Conservation (phyloP, 2,329 filamentous ascomycete species). For the Neophaeococcomyces aloes region DNA sequence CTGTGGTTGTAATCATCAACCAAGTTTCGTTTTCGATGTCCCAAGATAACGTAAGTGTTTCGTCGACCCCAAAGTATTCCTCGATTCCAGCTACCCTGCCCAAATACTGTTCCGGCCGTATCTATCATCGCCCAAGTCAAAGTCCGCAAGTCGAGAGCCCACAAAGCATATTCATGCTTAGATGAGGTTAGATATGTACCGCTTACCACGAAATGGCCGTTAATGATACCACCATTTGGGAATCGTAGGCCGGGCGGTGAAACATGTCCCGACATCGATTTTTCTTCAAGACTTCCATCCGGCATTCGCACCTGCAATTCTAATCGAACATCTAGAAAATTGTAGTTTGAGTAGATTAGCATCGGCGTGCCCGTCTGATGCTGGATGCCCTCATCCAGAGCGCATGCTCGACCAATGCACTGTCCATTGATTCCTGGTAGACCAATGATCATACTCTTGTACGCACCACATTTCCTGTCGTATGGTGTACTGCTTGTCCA, state of each 20-base stretch:
- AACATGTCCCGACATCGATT: constrained; percentile 74
- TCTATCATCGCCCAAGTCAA: constrained; percentile 94
- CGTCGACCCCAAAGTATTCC: constrained; percentile 86
- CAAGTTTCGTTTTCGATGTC: constrained; percentile 82
- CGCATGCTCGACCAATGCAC: constrained; percentile 17
- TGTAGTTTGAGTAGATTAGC: constrained; percentile 98
- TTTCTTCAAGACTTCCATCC: constrained; percentile 75
- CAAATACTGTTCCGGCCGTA: constrained; percentile 86
- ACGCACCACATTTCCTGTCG: constrained; percentile 89
- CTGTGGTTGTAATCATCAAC: constrained; percentile 98
- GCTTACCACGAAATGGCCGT: constrained; percentile 93
- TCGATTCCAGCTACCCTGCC: constrained; percentile 94
- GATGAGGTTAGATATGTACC: constrained; percentile 95
- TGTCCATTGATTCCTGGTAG: constrained; percentile 39
- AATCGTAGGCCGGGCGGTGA: constrained; percentile 89
- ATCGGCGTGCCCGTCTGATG: constrained; percentile 48
- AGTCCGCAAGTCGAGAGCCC: constrained; percentile 81
- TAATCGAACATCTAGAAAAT: constrained; percentile 92
- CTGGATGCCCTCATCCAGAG: constrained; percentile 13
- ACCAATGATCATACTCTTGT: constrained; percentile 87
- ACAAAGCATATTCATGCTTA: constrained; percentile 94
- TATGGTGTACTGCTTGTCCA: constrained; percentile 86
- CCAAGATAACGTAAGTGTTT: constrained; percentile 91
- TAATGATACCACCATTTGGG: constrained; percentile 89
- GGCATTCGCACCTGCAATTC: constrained; percentile 80